phyloP scores from a whole-genome alignment of 1,284 basidiomycete genomes.

The Mycosarcoma mackinlayi region DNA sequence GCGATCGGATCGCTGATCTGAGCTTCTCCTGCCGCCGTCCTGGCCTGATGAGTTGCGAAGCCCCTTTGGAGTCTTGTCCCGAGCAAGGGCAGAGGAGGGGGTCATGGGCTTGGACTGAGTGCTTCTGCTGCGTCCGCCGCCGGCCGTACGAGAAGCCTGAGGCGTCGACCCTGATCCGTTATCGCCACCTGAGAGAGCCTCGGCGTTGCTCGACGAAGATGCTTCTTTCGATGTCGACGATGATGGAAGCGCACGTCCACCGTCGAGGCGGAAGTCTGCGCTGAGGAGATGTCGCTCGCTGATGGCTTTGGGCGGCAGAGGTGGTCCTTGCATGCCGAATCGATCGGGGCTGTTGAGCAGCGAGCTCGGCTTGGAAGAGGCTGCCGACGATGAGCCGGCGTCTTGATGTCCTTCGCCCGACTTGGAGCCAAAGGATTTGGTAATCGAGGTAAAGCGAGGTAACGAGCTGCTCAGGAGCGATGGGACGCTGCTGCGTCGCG shows the following conservation, averaged over 20 bases:
- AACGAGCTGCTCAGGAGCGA: conserved; percentile 29
- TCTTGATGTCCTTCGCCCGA: conserved; percentile 12
- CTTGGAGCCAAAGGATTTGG: conserved; percentile 22
- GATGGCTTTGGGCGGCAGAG: conserved; percentile 57
- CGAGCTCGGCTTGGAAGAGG: conserved; percentile 33
- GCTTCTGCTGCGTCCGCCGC: conserved; percentile 24
- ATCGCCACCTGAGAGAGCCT: no score
- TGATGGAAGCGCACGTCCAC: conserved; percentile 9
- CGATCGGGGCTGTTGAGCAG: conserved; percentile 58
- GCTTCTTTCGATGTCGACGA: not conserved
- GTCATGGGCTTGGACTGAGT: conserved; percentile 32
- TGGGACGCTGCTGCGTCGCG: conserved; percentile 25
- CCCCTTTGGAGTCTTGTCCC: conserved; percentile 33
- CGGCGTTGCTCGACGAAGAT: not conserved
- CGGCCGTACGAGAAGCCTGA: conserved; percentile 4
- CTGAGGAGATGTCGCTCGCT: conserved; percentile 60
- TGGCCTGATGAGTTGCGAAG: conserved; percentile 12
- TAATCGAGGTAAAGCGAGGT: conserved; percentile 40
- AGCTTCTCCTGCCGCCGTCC: not conserved
- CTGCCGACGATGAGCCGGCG: conserved; percentile 14
- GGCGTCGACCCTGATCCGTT: conserved; percentile 13
- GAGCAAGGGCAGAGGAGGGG: conserved; percentile 34
- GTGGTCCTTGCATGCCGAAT: conserved; percentile 61
- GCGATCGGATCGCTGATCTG: conserved; percentile 2
- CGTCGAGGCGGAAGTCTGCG: conserved; percentile 61